A percentile compares a stretch with the other conserved stretches of the same genome.
These are phyloP conservation scores for Musa beccarii DNA, from an alignment of 176 grass and related monocot genomes.

Conservation along the genomic window DNA sequence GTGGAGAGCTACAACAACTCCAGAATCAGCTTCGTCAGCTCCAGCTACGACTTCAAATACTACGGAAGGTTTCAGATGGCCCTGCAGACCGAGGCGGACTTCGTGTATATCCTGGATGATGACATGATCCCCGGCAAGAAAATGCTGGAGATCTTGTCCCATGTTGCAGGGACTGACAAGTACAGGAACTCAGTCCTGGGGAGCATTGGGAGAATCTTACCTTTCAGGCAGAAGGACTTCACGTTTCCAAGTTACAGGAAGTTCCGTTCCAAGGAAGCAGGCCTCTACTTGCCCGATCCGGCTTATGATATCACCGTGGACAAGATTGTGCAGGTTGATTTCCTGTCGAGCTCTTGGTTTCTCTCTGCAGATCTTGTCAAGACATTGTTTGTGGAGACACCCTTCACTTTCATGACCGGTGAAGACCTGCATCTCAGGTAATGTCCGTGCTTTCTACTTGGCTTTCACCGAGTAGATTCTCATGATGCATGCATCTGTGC, in stretches of 20 bases:
- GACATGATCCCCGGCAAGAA: conserved; percentile 76
- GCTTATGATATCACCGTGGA: conserved; percentile 81
- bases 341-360: conserved; percentile 89
- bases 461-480: not conserved
- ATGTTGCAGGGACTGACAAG: conserved; percentile 81
- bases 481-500: not conserved
- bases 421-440: conserved; percentile 93
- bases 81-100: conserved; percentile 72
- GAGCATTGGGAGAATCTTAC: conserved; percentile 81
- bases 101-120: conserved; percentile 89
- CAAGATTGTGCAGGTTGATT: conserved; percentile 89
- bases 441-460: too few species aligned
- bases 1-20: conserved; percentile 81
- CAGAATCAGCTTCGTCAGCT: conserved; percentile 76
- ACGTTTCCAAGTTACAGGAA: conserved; percentile 91
- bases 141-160: conserved; percentile 88
- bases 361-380: conserved; percentile 76
- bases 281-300: conserved; percentile 80
- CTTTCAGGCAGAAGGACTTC: conserved; percentile 83
- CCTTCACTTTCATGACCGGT: conserved; percentile 88
- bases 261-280: conserved; percentile 78
- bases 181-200: conserved; percentile 77
- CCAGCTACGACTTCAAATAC: conserved; percentile 94
- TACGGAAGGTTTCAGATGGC: conserved; percentile 98
- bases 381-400: conserved; percentile 76